Evolutionary conservation across 306 rosid genomes (phyloP).

Genomic region (Vigna mungo): DNA sequence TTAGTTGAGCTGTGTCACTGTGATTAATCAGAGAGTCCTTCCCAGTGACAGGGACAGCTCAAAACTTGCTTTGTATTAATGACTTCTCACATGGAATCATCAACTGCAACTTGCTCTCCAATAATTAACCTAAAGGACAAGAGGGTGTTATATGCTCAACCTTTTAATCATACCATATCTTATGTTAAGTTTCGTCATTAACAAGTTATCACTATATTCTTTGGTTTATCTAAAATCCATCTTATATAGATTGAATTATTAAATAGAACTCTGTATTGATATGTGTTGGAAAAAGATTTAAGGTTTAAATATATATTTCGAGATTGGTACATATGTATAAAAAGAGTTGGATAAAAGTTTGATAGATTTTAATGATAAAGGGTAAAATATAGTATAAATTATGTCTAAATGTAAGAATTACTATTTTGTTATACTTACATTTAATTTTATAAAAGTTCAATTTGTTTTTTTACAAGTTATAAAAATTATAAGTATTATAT

Average conservation of each 20-base stretch:
- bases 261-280: neutral
- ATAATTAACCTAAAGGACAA: constrained; percentile 3
- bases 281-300: too few species aligned
- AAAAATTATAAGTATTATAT: too few species aligned
- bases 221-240: neutral
- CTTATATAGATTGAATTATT: neutral
- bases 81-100: constrained; percentile 46
- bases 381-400: too few species aligned
- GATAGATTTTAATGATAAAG: too few species aligned
- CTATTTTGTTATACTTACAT: too few species aligned
- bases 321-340: too few species aligned
- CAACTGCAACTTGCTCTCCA: neutral
- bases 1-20: constrained; percentile 28
- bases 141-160: neutral
- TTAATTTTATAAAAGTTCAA: too few species aligned
- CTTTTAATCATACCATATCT: neutral
- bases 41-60: constrained; percentile 44
- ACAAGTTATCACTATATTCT: neutral
- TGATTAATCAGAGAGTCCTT: constrained; percentile 28
- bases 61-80: constrained; percentile 34
- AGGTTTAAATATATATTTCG: too few species aligned
- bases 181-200: neutral
- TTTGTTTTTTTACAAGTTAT: too few species aligned
- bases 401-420: too few species aligned
- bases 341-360: too few species aligned